These are phyloP conservation scores for Mortierella hygrophila DNA, from an alignment of 192 early-diverging fungal genomes.

Conservation along the genomic window DNA sequence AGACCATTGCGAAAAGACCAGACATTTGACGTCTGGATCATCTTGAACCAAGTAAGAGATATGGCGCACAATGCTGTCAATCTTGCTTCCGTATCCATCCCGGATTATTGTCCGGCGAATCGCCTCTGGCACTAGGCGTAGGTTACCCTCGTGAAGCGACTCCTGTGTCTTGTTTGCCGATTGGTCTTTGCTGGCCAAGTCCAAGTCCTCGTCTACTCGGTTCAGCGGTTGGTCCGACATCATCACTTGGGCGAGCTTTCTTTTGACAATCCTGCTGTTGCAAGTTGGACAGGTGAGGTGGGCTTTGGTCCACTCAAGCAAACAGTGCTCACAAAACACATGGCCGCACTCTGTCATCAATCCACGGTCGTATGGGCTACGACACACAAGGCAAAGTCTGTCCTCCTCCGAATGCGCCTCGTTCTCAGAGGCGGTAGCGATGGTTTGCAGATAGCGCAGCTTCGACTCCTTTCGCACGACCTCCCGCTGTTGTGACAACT, in stretches of 20 bases:
- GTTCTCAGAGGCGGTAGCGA: background rate
- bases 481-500: slow-evolving; percentile 13
- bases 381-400: slow-evolving; percentile 43
- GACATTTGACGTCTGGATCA: slow-evolving; percentile 43
- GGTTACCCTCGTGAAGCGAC: background rate
- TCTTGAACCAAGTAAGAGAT: slow-evolving; percentile 49
- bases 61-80: slow-evolving; percentile 60
- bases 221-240: background rate
- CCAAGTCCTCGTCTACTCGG: too few species aligned
- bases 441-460: slow-evolving; percentile 47
- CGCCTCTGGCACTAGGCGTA: slow-evolving; percentile 26
- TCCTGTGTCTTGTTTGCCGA: background rate
- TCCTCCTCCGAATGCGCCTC: slow-evolving; percentile 23
- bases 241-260: slow-evolving; percentile 16
- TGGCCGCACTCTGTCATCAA: slow-evolving; percentile 51
- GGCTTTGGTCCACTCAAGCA: slow-evolving; percentile 45
- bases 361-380: slow-evolving; percentile 39
- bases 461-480: slow-evolving; percentile 22
- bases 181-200: background rate
- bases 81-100: slow-evolving; percentile 52
- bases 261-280: slow-evolving; percentile 30
- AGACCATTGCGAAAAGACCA: slow-evolving; percentile 63
- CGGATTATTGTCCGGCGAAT: slow-evolving; percentile 17
- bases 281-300: slow-evolving; percentile 50
- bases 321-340: slow-evolving; percentile 51